Evolutionary conservation across 306 rosid species (phyloP), one percentile per base, ranked within the genome.

Genomic region (Rubus idaeus): DNA sequence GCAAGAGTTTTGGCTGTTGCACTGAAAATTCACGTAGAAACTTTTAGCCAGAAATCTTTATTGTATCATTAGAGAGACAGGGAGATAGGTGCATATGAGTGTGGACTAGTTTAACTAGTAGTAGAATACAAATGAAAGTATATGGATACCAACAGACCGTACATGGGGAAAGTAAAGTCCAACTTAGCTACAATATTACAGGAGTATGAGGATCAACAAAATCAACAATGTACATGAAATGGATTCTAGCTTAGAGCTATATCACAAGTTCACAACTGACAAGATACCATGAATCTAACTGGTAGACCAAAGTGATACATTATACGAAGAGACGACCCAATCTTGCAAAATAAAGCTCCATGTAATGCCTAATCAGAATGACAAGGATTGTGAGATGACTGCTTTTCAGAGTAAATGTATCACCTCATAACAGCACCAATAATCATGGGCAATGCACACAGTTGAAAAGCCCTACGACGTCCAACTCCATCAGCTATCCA

Each of bases 401-500:
- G 23, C 26, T 73, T 41, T 57, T 44, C 12, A 44, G 50, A 41
- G 35, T 47, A 60, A 40, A 69, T 68, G 70, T 40, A 63, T 83
- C 77, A 95, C 98, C 98, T 95, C 84, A 90, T 80, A 76, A 77
- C 85, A 87, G 98, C 93, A 78, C 98, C 98, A 20, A 92, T 76
- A 77, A 92, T 92, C 96, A 95, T 92, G 46, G 97, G 97, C 82
- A 95, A 77, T 57, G 98, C 90, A 87, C 84, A 87, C 76, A 95
- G 85, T 82, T 92, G 98, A 87, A 95, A 92, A 83, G 97, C 92
- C 86, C 86, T 92, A 7, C 97, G 97, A 60, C 98, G 97, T 62
- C 98, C 98, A 68, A 95, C 78, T n/a, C 91, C 96, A 82, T 95
- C 98, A 78, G 96, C 95, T 83, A 92, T 80, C 93, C 91, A 92